Evolutionary conservation across 192 early-diverging fungal genomes (phyloP), one percentile per base, ranked within the genome.

Genomic region (Ambispora gerdemannii): DNA sequence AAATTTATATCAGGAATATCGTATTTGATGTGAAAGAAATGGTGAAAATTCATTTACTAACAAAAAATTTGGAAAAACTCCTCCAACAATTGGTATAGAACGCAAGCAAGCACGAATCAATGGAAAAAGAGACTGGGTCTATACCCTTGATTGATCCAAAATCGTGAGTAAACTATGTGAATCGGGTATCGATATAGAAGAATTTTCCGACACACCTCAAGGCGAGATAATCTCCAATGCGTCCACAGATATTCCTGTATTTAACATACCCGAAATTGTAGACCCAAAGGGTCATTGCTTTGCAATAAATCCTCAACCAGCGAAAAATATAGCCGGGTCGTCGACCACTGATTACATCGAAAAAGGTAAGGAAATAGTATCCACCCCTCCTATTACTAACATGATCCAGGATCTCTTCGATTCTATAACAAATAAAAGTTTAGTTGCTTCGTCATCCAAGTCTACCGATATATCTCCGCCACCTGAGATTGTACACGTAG

Each of bases 321-420:
- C 19, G 27, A 58, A 58, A 58, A 58, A n/a, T 13, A 24, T n/a
- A 58, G 6, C 55, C 1, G 22, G 10, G 1, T 4, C 55, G 27
- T 58, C 6, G 17, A 47, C 6, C 17, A 47, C 43, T 17, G 43
- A 10, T 47, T 17, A 17, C 43, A n/a, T 58, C 55, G 3, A 58
- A 58, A 58, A 58, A 58, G 55, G 55, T 58, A 58, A 58, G 55
- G 6, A 58, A 58, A 58, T 4, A 55, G 53, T 55, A 58, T 58
- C 55, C 55, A 4, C 6, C 55, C 55, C 55, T 2, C 55, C 55
- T 3, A 4, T 58, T 58, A 11, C 55, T 58, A 24, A 58, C 13
- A 58, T 58, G 55, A 58, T 25, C 55, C 53, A 55, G 25, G 53
- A 49, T 19, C 47, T 49, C 47, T 49, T 49, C 47, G n/a, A n/a